Evolutionary conservation across 1,284 basidiomycete species (phyloP).

Genomic region (Apiotrichum gamsii): DNA sequence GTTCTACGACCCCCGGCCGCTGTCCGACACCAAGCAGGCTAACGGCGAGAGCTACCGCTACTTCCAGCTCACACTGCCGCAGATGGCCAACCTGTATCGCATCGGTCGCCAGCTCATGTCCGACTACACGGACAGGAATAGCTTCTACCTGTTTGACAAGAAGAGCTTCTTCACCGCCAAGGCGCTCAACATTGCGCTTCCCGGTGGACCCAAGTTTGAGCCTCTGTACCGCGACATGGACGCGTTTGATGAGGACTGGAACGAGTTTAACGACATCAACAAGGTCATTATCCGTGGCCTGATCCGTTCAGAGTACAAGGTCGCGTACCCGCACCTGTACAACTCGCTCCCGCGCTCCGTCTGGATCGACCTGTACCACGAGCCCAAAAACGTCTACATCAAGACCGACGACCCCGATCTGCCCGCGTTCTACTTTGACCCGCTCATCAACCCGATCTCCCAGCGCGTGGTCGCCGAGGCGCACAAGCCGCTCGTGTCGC

Average conservation of each 20-base stretch:
- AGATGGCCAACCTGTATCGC: slow-evolving; percentile 96
- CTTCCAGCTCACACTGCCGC: slow-evolving; percentile 84
- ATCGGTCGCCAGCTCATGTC: slow-evolving; percentile 88
- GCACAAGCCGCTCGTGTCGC: slow-evolving; percentile 72
- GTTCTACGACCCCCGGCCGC: slow-evolving; percentile 97
- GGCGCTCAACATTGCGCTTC: slow-evolving; percentile 95
- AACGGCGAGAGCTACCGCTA: slow-evolving; percentile 91
- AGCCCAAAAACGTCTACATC: slow-evolving; percentile 96
- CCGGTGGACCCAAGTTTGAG: slow-evolving; percentile 97
- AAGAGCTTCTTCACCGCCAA: slow-evolving; percentile 98
- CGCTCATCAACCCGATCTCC: slow-evolving; percentile 93
- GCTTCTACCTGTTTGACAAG: slow-evolving; percentile 92
- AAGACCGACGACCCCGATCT: slow-evolving; percentile 97
- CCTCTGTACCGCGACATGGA: slow-evolving; percentile 88
- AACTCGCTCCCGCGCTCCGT: slow-evolving; percentile 96
- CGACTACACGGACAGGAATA: slow-evolving; percentile 83
- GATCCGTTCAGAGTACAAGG: slow-evolving; percentile 98
- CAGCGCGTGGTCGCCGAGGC: slow-evolving; percentile 75
- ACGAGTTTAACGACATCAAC: slow-evolving; percentile 99
- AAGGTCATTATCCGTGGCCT: slow-evolving; percentile 99
- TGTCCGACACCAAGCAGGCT: slow-evolving; percentile 77
- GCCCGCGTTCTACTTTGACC: slow-evolving; percentile 99
- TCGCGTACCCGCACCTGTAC: slow-evolving; percentile 98
- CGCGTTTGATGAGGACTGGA: slow-evolving; percentile 98
- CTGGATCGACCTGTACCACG: slow-evolving; percentile 84